Conservation (phyloP, 2,329 filamentous ascomycete species). For the Calonectria naviculata region DNA sequence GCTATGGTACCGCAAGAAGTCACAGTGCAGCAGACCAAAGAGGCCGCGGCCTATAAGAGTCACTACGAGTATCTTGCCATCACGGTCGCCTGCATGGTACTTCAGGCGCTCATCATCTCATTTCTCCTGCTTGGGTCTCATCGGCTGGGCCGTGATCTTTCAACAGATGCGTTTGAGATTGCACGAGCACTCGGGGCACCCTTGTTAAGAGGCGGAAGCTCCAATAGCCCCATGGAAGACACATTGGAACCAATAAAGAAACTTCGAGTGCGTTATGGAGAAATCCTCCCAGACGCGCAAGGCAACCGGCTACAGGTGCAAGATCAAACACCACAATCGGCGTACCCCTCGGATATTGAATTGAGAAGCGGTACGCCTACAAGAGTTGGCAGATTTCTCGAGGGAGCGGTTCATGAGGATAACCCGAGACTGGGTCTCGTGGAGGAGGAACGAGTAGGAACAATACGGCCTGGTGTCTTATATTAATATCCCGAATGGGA, state of each 20-base stretch:
- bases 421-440: neutral
- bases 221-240: neutral
- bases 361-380: neutral
- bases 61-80: constrained; percentile 7
- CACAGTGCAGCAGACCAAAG: neutral
- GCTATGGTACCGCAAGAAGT: neutral
- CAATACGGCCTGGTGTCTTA: neutral
- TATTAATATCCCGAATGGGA: neutral
- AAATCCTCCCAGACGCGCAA: neutral
- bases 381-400: neutral
- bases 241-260: neutral
- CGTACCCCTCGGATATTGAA: neutral
- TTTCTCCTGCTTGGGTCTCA: neutral
- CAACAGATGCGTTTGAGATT: constrained; percentile 5
- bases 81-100: neutral
- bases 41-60: neutral
- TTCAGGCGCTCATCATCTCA: neutral
- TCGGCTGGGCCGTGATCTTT: neutral
- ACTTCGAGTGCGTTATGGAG: neutral
- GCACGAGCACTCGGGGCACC: constrained; percentile 2
- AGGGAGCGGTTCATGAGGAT: neutral
- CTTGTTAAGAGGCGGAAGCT: neutral
- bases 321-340: neutral
- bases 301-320: neutral
- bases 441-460: neutral